Conservation (phyloP, 2,329 filamentous ascomycete species). For the Tolypocladium tundrense region DNA sequence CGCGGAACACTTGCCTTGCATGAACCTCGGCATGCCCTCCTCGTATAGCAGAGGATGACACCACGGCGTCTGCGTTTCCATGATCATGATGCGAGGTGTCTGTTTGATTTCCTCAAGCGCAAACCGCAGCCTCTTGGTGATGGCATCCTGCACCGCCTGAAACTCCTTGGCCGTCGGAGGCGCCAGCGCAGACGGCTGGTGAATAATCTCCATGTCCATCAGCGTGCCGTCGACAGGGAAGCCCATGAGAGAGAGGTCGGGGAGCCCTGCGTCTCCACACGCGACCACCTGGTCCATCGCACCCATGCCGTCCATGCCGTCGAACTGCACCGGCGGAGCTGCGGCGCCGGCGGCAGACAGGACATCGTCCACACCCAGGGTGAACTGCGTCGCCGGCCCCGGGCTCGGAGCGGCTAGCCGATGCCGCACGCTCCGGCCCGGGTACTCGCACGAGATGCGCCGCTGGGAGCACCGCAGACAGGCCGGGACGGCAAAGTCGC, state of each 20-base stretch:
- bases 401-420: neutral
- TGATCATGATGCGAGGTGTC: constrained; percentile 36
- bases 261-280: constrained; percentile 5
- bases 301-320: neutral
- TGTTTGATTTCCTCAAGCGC: constrained; percentile 42
- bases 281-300: neutral
- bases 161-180: constrained; percentile 12
- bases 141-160: constrained; percentile 9
- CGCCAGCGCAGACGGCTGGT: constrained; percentile 11
- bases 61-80: constrained; percentile 41
- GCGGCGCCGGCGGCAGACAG: neutral
- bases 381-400: too few relatives aligned
- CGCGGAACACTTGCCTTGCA: constrained; percentile 31
- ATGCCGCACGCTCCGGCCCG: constrained; percentile 2
- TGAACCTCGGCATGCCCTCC: constrained; percentile 37
- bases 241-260: constrained; percentile 4
- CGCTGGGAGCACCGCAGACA: constrained; percentile 43
- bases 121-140: constrained; percentile 24
- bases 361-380: too few relatives aligned
- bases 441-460: constrained; percentile 37
- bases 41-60: constrained; percentile 39
- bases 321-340: neutral
- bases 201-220: constrained; percentile 11
- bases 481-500: constrained; percentile 38
- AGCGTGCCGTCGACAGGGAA: constrained; percentile 7